Conservation (phyloP, 345 rosid genomes). For the Rhizophora mangle region DNA sequence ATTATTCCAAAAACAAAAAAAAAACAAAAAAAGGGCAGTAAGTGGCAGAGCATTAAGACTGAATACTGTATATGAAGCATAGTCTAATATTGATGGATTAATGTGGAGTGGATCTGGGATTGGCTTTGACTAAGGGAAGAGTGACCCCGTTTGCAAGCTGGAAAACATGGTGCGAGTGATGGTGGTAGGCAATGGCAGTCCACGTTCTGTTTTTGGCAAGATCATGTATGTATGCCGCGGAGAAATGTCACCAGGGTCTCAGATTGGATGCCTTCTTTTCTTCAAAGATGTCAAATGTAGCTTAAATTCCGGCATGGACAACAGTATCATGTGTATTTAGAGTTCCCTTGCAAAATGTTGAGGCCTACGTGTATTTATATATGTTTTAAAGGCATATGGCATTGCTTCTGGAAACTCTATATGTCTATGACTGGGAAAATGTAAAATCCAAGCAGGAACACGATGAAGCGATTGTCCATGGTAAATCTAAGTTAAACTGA, state of each 20-base stretch:
- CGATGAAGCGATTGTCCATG: too few relatives aligned
- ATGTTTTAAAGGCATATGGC: too few relatives aligned
- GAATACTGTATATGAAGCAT: slow-evolving; percentile 1
- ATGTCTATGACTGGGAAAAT: too few relatives aligned
- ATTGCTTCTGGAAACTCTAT: too few relatives aligned
- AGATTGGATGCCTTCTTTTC: slow-evolving; percentile 13
- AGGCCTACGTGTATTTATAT: too few relatives aligned
- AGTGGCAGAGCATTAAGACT: slow-evolving; percentile 10
- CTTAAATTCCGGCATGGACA: slow-evolving; percentile 9
- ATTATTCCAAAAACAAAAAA: not conserved
- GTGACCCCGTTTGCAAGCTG: slow-evolving; percentile 9
- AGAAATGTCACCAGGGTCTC: slow-evolving; percentile 12
- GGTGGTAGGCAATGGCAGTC: not conserved
- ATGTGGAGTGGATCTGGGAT: not conserved
- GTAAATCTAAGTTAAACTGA: too few relatives aligned
- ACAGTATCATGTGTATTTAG: not conserved
- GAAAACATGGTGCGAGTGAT: slow-evolving; percentile 10
- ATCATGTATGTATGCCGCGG: slow-evolving; percentile 28
- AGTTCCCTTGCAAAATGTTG: not conserved
- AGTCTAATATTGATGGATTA: slow-evolving; percentile 5
- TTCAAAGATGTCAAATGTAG: not conserved
- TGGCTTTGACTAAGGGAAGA: not conserved
- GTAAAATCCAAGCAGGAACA: too few relatives aligned
- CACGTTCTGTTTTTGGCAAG: slow-evolving; percentile 17
- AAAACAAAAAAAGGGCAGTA: slow-evolving; percentile 9